Evolutionary conservation across 305 asterid genomes (phyloP).

Genomic region (Solanum hybrid): DNA sequence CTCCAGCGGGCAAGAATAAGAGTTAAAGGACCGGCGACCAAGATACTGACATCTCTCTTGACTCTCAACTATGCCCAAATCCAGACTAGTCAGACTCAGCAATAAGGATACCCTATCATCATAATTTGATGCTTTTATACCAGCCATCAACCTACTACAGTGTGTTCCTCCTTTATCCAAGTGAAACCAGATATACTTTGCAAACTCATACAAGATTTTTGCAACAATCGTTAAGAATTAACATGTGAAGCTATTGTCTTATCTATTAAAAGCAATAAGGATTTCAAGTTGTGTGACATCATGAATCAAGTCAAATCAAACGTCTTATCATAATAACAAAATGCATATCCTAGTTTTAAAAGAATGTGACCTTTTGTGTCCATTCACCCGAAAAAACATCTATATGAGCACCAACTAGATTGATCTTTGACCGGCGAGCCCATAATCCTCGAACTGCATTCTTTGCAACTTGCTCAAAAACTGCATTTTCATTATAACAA

Average conservation of each 20-base stretch:
- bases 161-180: neutral
- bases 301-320: neutral
- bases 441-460: slow-evolving; percentile 94
- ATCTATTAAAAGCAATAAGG: neutral
- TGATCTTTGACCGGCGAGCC: slow-evolving; percentile 97
- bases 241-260: neutral
- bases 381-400: slow-evolving; percentile 98
- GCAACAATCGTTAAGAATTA: neutral
- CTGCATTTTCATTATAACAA: slow-evolving; percentile 37
- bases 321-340: neutral
- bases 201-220: neutral
- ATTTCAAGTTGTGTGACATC: slow-evolving; percentile 1
- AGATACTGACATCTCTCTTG: neutral
- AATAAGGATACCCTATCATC: neutral
- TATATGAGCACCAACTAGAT: slow-evolving; percentile 96
- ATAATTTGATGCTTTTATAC: neutral
- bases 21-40: neutral
- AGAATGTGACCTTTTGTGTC: slow-evolving; percentile 80
- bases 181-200: neutral
- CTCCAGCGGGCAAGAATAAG: neutral
- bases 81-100: neutral
- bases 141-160: neutral
- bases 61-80: neutral
- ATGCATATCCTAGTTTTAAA: slow-evolving; percentile 10
- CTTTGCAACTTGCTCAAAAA: slow-evolving; percentile 88